Conservation (phyloP, 208 protist genomes). For the Leishmania braziliensis region DNA sequence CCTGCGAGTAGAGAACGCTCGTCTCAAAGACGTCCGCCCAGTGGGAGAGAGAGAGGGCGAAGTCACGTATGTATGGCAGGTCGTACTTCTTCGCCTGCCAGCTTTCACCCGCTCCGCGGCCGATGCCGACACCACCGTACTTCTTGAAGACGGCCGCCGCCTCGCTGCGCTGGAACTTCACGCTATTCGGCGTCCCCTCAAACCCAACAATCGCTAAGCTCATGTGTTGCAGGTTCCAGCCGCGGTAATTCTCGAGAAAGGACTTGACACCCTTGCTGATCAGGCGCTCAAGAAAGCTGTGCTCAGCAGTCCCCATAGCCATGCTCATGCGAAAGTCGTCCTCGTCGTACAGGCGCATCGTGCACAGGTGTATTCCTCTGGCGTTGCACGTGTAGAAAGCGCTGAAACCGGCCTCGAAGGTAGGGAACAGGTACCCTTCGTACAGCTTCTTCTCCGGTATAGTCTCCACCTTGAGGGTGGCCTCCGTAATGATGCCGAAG, state of each 20-base stretch:
- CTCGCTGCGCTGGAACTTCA: constrained; percentile 71
- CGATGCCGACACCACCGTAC: constrained; percentile 65
- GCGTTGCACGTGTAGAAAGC: constrained; percentile 84
- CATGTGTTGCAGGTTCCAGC: constrained; percentile 78
- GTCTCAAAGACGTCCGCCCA: constrained; percentile 94
- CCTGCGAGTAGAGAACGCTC: constrained; percentile 84
- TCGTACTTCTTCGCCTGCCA: constrained; percentile 96
- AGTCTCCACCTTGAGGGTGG: constrained; percentile 87
- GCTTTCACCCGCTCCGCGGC: constrained; percentile 62
- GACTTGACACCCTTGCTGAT: constrained; percentile 66
- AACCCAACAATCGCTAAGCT: constrained; percentile 87
- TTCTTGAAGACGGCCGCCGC: constrained; percentile 60
- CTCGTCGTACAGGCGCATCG: constrained; percentile 92
- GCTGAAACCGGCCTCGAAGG: constrained; percentile 83
- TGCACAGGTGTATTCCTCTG: constrained; percentile 84
- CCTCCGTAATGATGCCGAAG: constrained; percentile 95
- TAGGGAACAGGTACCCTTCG: constrained; percentile 91
- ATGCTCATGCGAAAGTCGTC: constrained; percentile 91
- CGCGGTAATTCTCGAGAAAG: constrained; percentile 58
- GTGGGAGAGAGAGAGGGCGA: constrained; percentile 75
- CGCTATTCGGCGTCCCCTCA: constrained; percentile 75
- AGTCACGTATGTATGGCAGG: constrained; percentile 91
- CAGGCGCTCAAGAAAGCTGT: constrained; percentile 50
- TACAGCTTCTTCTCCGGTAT: constrained; percentile 85
- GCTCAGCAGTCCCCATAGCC: constrained; percentile 77